These are phyloP conservation scores for Cubamyces lactineus DNA, from an alignment of 768 basidiomycete genomes.

Conservation along the genomic window DNA sequence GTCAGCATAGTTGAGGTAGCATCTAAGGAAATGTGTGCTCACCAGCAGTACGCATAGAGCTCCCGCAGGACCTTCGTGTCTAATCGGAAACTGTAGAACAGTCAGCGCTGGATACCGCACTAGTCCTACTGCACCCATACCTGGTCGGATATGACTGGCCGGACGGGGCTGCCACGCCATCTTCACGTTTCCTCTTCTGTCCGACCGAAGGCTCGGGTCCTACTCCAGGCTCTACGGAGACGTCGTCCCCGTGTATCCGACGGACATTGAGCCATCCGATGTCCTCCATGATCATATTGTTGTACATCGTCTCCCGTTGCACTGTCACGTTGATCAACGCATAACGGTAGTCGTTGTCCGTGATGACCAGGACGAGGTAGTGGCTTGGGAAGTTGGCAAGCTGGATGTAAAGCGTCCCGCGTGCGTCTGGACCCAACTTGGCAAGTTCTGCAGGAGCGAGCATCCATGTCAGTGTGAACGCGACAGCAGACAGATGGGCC, in stretches of 20 bases:
- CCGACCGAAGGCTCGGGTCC: slow-evolving; percentile 23
- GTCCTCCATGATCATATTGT: slow-evolving; percentile 71
- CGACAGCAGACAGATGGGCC: not conserved
- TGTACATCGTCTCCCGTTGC: slow-evolving; percentile 55
- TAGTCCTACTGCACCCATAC: slow-evolving; percentile 10
- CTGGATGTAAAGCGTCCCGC: slow-evolving; percentile 74
- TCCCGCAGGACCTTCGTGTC: slow-evolving; percentile 76
- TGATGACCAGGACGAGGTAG: slow-evolving; percentile 84
- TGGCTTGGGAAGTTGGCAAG: slow-evolving; percentile 76
- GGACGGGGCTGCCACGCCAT: slow-evolving; percentile 15
- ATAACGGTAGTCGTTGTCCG: slow-evolving; percentile 76
- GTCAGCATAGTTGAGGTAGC: not conserved
- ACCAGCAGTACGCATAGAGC: slow-evolving; percentile 90
- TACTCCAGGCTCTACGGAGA: slow-evolving; percentile 12
- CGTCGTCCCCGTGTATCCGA: slow-evolving; percentile 50
- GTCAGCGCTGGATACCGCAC: not conserved
- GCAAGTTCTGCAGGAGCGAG: slow-evolving; percentile 52
- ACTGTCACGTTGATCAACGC: slow-evolving; percentile 75
- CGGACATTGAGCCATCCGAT: slow-evolving; percentile 78
- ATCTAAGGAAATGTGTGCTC: slow-evolving; percentile 19
- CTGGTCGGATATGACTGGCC: slow-evolving; percentile 31
- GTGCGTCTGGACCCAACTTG: slow-evolving; percentile 69
- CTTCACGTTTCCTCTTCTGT: slow-evolving; percentile 38
- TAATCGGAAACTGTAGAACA: slow-evolving; percentile 54
- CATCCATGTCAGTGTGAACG: not conserved